phyloP scores from a whole-genome alignment of 345 rosid genomes.

The Eucalyptus victrix region DNA sequence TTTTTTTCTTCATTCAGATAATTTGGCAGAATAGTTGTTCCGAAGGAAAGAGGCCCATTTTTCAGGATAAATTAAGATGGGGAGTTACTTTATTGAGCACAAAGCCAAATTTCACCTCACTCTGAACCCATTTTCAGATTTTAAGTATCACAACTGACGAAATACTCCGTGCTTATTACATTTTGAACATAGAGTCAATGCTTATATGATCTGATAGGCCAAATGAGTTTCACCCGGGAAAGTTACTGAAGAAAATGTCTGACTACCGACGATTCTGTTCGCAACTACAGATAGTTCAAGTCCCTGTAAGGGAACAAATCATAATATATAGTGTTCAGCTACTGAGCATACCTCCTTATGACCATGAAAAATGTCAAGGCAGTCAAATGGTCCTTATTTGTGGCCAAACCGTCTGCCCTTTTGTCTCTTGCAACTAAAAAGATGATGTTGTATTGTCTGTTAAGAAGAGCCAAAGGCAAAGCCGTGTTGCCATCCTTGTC shows the following conservation, averaged over 20 bases:
- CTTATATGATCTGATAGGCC: not conserved
- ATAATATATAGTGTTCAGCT: fast-evolving
- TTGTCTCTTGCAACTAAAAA: fast-evolving
- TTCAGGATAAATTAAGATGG: too few relatives aligned
- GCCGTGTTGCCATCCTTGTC: not conserved
- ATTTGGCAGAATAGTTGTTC: too few relatives aligned
- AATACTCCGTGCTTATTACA: too few relatives aligned
- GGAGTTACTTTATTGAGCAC: fast-evolving
- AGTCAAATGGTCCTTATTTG: not conserved
- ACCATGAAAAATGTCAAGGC: not conserved
- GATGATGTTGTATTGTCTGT: not conserved
- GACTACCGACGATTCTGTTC: fast-evolving
- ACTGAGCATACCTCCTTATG: not conserved
- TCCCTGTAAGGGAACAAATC: not conserved
- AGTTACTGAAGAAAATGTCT: too few relatives aligned
- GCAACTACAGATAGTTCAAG: fast-evolving
- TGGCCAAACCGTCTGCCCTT: not conserved
- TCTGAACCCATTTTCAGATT: too few relatives aligned
- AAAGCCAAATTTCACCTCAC: too few relatives aligned
- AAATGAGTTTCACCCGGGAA: not conserved
- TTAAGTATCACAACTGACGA: fast-evolving
- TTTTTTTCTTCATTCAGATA: too few relatives aligned
- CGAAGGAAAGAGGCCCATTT: too few relatives aligned
- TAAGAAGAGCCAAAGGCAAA: not conserved
- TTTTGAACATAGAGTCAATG: too few relatives aligned